These are phyloP conservation scores for Setaria italica DNA, from an alignment of 202 grass and related monocot genomes.

Conservation along the genomic window DNA sequence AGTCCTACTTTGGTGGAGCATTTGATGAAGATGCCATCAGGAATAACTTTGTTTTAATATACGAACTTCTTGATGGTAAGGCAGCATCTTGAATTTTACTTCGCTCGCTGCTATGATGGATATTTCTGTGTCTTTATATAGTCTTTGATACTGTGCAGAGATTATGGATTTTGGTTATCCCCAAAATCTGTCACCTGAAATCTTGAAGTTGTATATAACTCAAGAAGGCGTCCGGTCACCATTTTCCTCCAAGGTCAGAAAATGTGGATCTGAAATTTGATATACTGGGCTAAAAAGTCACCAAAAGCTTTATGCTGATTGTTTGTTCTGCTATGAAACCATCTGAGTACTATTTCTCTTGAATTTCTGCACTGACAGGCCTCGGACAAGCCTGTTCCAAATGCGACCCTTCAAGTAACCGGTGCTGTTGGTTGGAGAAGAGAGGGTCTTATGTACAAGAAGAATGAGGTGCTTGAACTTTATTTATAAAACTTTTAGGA, in stretches of 20 bases:
- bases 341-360: conserved; percentile 38
- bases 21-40: conserved; percentile 99
- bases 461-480: conserved; percentile 85
- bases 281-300: neutral
- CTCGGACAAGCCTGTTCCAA: conserved; percentile 89
- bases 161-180: conserved; percentile 99
- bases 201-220: conserved; percentile 98
- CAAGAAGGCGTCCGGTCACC: conserved; percentile 96
- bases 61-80: conserved; percentile 99
- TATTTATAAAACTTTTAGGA: conserved; percentile 16
- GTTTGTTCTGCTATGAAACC: conserved; percentile 24
- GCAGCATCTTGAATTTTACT: conserved; percentile 26
- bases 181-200: conserved; percentile 98
- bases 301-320: conserved; percentile 13
- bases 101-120: conserved; percentile 24
- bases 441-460: conserved; percentile 98
- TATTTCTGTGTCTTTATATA: conserved; percentile 19
- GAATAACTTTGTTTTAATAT: conserved; percentile 99
- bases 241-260: conserved; percentile 96
- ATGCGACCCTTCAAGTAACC: conserved; percentile 98
- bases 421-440: conserved; percentile 98
- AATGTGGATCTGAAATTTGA: conserved; percentile 19
- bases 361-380: conserved; percentile 61
- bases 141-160: conserved; percentile 58
- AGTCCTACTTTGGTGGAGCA: conserved; percentile 96